Evolutionary conservation across 352 stramenopile species (phyloP), one percentile per base, ranked within the genome.

Genomic region (Phytophthora hybrid): DNA sequence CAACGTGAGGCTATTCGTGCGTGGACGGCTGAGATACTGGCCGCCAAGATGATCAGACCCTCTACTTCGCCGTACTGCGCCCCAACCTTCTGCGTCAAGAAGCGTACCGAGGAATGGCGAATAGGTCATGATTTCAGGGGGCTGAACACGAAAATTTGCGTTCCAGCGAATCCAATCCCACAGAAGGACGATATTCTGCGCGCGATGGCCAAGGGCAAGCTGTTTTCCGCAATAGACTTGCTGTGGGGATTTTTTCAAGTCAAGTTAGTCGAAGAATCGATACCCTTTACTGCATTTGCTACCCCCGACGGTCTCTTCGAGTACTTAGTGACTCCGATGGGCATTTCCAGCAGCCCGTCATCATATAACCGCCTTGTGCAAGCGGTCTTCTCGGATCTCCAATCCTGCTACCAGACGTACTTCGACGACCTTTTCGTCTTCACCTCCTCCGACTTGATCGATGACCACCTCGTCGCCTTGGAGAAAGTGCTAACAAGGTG

Each of bases 381-480:
- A 39, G 4, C 3, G 23, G 44, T 39, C 4, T 60, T 58, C 31
- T 26, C 18, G 9, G 62, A 63, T 44, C 18, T 46, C 5, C 21
- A 26, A 8, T 21, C 21, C 5, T 69, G 16, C n/a, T 69, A 29
- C 5, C 37, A 55, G 5, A 41, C 62, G 1, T 69, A 58, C 4
- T 63, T 69, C 7, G 52, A 63, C 11, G 63, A 59, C 14, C 21
- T 59, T 1, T 64, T 70, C 7, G 41, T 63, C 0, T 69, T 63
- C 16, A 69, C 63, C 4, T 10, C 5, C 16, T 55, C 41, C 9
- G 23, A 59, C 4, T 55, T 11, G 5, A 59, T 70, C 6, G 53
- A 49, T 2, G 54, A 64, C 14, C 54, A 64, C 21, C 53, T 64
- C 18, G 14, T 5, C 5, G 54, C 54, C 6, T 14, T 64, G 16